Base-by-base conservation (phyloP, 139 green algal genomes). In the Eudorina sp. region DNA sequence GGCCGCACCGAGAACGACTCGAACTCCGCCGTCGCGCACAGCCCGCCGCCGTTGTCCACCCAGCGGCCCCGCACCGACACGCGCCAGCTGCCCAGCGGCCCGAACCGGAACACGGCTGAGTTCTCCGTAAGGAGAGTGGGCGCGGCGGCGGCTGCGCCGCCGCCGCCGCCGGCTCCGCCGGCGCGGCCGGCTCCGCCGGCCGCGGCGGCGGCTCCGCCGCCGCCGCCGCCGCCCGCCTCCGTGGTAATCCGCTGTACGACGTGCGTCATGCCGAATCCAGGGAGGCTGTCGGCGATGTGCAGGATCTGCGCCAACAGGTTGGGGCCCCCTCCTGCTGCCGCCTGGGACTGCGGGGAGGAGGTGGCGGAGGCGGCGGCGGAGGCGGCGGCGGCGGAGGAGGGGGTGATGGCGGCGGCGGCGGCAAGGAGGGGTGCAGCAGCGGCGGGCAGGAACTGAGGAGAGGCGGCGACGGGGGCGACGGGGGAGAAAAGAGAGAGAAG, bases 161-260 rank as follows among this genome's bases (percentile, higher is more conserved):
- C 16, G 43, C 29, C 80, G 53, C 21, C 36, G 53, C 23, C 36
- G 25, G 23, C 38, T 38, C 7, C 27, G 18, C 40, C 70, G 38
- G 7, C 40, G 31, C 8, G 0, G 23, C 45, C 29, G 25, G 73
- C 34, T 43, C n/a, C 45, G 14, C 25, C 29, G 29, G 68, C 36
- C 4, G 68, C n/a, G 29, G 3, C 34, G 13, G 16, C 45, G 36
- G 4, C 46, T 85, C 46, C 74, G 66, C 19, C 1, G 29, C 18
- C 51, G n/a, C n/a, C n/a, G n/a, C n/a, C n/a, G n/a, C n/a, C n/a
- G n/a, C n/a, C n/a, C n/a, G n/a, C n/a, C n/a, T n/a, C n/a, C n/a
- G n/a, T n/a, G n/a, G n/a, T n/a, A n/a, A 92, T 62, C 4, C 73
- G 73, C 75, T 92, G 89, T 64, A 84, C 27, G 36, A 92, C 83